Conservation (phyloP, 1,139 yeast genomes). For the Kodamaea ohmeri region DNA sequence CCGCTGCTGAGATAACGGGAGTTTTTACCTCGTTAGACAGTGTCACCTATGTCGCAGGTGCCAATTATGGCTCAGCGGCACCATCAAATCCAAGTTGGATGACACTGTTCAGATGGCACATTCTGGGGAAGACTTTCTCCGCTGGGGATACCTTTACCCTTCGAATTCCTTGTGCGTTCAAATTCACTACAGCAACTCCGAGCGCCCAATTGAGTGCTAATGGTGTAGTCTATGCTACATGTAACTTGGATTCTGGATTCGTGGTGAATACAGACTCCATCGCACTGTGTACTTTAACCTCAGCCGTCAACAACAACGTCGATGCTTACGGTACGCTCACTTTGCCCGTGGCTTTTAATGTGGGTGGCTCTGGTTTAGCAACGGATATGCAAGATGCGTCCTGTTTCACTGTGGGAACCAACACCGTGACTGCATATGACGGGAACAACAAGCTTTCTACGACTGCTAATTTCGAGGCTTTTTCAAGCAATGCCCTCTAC, state of each 20-base stretch:
- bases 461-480: slow-evolving; percentile 15
- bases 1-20: slow-evolving; percentile 16
- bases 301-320: slow-evolving; percentile 14
- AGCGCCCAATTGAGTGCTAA: slow-evolving; percentile 8
- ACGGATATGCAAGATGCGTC: slow-evolving; percentile 22
- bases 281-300: slow-evolving; percentile 25
- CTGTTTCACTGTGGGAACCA: slow-evolving; percentile 23
- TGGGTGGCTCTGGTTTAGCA: slow-evolving; percentile 23
- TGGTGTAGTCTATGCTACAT: slow-evolving; percentile 16
- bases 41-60: slow-evolving; percentile 13
- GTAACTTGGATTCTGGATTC: slow-evolving; percentile 26
- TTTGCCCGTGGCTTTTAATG: slow-evolving; percentile 29
- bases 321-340: slow-evolving; percentile 24
- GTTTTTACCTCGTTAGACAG: slow-evolving; percentile 21
- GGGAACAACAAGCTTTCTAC: slow-evolving; percentile 23
- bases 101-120: slow-evolving; percentile 24
- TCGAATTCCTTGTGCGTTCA: slow-evolving; percentile 28
- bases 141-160: slow-evolving; percentile 32
- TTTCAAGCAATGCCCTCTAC: neutral
- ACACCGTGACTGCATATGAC: slow-evolving; percentile 28
- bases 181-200: slow-evolving; percentile 19
- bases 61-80: slow-evolving; percentile 4
- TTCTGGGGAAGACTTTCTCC: slow-evolving; percentile 16
- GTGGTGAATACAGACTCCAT: slow-evolving; percentile 22
- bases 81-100: slow-evolving; percentile 24